Conservation (phyloP, 176 grass and related monocot genomes). For the Oryza glumipatula region DNA sequence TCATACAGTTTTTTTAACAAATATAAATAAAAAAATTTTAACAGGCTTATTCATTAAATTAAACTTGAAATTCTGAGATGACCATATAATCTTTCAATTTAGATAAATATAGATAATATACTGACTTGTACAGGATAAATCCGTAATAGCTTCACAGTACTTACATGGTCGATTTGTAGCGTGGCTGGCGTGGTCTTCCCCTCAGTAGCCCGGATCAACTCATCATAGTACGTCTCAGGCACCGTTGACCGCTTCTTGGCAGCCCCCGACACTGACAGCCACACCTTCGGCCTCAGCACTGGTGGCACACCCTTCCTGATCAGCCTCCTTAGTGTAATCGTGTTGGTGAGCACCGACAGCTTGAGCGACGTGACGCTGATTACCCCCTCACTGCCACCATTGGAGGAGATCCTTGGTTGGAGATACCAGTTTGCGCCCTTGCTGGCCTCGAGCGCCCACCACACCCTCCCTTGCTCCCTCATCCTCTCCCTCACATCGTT, state of each 20-base stretch:
- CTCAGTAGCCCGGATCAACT: conserved; percentile 79
- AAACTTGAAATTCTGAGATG: neutral
- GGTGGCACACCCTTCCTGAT: conserved; percentile 85
- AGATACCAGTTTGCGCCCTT: conserved; percentile 96
- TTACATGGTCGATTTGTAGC: conserved; percentile 93
- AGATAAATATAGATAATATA: neutral
- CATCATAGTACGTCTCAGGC: conserved; percentile 94
- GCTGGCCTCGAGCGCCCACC: conserved; percentile 87
- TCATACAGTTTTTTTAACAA: neutral
- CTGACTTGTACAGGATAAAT: conserved; percentile 13
- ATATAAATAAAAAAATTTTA: neutral
- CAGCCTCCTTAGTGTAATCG: conserved; percentile 75
- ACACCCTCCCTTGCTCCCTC: conserved; percentile 81
- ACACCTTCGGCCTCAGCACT: conserved; percentile 77
- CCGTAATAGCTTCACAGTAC: conserved; percentile 27
- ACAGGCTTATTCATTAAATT: neutral
- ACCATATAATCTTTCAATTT: neutral
- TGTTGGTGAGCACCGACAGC: conserved; percentile 75
- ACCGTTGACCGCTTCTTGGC: conserved; percentile 92
- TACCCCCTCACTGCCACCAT: conserved; percentile 47
- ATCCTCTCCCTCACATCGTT: conserved; percentile 97
- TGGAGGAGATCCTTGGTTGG: conserved; percentile 77
- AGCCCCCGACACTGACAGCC: conserved; percentile 84
- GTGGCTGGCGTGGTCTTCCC: conserved; percentile 91
- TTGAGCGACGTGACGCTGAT: conserved; percentile 77